Evolutionary conservation across 164 flowering plant genomes (phyloP), one percentile per base, ranked within the genome.

Genomic region (Piper longum): DNA sequence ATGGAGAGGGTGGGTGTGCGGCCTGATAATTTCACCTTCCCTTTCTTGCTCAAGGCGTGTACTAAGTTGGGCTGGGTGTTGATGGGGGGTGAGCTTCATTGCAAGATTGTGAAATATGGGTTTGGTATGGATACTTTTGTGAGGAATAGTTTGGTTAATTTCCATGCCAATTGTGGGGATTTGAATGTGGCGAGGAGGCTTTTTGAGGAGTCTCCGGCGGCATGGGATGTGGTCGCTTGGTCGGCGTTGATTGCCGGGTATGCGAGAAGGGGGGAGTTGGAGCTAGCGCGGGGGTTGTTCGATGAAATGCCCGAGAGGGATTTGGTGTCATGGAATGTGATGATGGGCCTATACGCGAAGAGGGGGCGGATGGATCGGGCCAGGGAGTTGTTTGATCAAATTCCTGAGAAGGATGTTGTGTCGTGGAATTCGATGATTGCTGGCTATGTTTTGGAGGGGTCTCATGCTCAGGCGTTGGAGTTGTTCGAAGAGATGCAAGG

Each of bases 271-370:
- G 88, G 91, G 18, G 36, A 26, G 17, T 43, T 85, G 68, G 70
- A 16, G 17, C 66, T 63, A 58, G 96, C 89, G 0, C 72, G 88
- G 59, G 41, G 41, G 43, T 66, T 84, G 8, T 88, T 88, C 65
- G 85, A 86, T 66, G 78, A 76, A 60, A 85, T 86, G 86, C 96
- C 96, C 0, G 74, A 68, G 6, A 89, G 77, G 59, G 96, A 86
- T 74, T 71, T 82, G 79, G 82, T 86, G 65, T 82, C 96, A 54
- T 89, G 93, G 96, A 89, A 89, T 75, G 96, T 86, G 40, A 85
- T 86, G 96, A 81, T 89, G 42, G 83, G 86, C 7, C 88, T 77
- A 9, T 89, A 86, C 72, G 83, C 69, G 0, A 85, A 86, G 76
- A 54, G 74, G 18, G 87, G 90, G 55, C 79, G 84, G 70, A 89